Evolutionary conservation across 768 basidiomycete species (phyloP).

Genomic region (Leccinellum rugosiceps): DNA sequence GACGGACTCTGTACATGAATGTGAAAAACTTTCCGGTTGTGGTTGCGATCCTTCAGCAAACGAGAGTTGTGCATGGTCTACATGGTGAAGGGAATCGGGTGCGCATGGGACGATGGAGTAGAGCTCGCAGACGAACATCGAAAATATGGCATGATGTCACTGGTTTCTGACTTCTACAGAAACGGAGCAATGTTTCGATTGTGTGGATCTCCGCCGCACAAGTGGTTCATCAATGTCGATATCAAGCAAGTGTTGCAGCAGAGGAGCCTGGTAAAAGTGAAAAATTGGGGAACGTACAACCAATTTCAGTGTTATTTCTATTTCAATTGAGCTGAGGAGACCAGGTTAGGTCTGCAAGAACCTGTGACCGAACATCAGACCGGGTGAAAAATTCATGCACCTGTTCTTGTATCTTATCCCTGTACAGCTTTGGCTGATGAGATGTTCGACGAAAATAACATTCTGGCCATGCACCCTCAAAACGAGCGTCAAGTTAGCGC

Average conservation of each 20-base stretch:
- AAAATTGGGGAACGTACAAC: neutral
- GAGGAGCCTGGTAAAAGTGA: neutral
- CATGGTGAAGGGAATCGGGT: slow-evolving; percentile 45
- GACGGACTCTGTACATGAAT: slow-evolving; percentile 36
- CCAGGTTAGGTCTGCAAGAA: neutral
- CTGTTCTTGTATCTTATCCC: neutral
- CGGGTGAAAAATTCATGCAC: neutral
- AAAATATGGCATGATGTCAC: slow-evolving; percentile 49
- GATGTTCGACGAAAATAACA: neutral
- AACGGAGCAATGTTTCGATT: neutral
- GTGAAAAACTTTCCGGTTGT: slow-evolving; percentile 19
- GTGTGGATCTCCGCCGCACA: neutral
- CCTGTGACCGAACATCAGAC: neutral
- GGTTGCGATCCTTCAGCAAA: slow-evolving; percentile 28
- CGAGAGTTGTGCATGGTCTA: neutral
- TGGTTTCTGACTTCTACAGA: neutral
- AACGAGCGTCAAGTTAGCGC: neutral
- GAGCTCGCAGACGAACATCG: slow-evolving; percentile 42
- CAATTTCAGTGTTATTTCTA: neutral
- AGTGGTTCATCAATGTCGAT: neutral
- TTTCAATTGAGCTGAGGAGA: neutral
- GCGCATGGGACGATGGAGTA: slow-evolving; percentile 9
- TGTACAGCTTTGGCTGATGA: neutral
- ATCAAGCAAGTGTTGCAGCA: neutral
- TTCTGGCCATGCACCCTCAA: neutral